These are phyloP conservation scores for Desmodesmus armatus DNA, from an alignment of 139 green algal genomes.

Conservation along the genomic window DNA sequence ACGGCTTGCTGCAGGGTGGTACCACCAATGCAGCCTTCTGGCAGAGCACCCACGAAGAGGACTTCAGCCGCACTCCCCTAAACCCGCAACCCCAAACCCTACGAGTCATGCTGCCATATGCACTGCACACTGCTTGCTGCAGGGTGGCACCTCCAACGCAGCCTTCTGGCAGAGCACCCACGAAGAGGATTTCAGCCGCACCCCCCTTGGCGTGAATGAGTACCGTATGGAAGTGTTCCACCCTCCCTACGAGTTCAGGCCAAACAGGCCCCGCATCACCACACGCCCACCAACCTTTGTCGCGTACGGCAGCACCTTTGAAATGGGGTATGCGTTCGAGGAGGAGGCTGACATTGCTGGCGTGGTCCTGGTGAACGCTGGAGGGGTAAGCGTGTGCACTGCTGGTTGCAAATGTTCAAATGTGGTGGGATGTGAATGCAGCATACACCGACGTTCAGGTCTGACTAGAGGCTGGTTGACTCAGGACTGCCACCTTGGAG, in stretches of 20 bases:
- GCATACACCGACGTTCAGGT: too few species aligned
- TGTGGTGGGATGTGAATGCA: too few species aligned
- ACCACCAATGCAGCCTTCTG: constrained; percentile 37
- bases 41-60: neutral
- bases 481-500: too few species aligned
- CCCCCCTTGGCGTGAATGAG: constrained; percentile 32
- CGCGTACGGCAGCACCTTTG: constrained; percentile 27
- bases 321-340: constrained; percentile 14
- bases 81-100: too few species aligned
- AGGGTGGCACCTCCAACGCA: constrained; percentile 37
- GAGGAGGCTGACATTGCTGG: neutral
- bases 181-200: neutral
- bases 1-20: constrained; percentile 7
- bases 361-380: constrained; percentile 12
- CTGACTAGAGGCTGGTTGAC: too few species aligned
- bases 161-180: constrained; percentile 14
- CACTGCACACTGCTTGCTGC: neutral
- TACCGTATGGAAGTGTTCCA: constrained; percentile 13
- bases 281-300: neutral
- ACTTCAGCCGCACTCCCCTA: constrained; percentile 19
- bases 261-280: constrained; percentile 3
- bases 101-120: too few species aligned
- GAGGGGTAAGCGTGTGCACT: too few species aligned
- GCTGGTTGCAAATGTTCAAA: too few species aligned
- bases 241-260: constrained; percentile 6